Evolutionary conservation across 306 rosid genomes (phyloP).

Genomic region (Ormosia semicastrata): DNA sequence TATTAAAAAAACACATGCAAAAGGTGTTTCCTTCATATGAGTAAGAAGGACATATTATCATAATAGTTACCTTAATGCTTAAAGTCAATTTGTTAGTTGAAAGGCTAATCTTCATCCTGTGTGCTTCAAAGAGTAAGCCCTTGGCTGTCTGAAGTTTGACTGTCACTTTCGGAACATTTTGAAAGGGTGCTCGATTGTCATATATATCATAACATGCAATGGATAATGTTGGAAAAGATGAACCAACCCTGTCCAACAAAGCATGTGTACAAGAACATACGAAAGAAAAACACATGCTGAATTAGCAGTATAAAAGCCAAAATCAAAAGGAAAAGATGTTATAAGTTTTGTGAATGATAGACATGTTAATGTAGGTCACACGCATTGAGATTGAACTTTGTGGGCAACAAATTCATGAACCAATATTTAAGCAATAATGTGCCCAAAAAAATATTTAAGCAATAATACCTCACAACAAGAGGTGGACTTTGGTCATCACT

Average conservation of each 20-base stretch:
- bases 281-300: background rate
- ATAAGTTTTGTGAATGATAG: background rate
- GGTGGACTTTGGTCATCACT: background rate
- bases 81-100: constrained; percentile 21
- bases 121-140: constrained; percentile 20
- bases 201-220: constrained; percentile 34
- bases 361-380: background rate
- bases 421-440: background rate
- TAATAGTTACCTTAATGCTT: constrained; percentile 34
- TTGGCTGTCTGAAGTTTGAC: constrained; percentile 12
- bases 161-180: constrained; percentile 20
- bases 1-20: background rate
- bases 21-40: background rate
- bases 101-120: background rate
- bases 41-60: background rate
- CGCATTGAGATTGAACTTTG: background rate
- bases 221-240: constrained; percentile 24
- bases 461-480: constrained; percentile 35
- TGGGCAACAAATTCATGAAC: background rate
- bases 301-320: background rate
- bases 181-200: constrained; percentile 33
- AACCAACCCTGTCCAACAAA: constrained; percentile 50
- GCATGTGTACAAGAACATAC: background rate
- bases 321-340: too few species aligned
- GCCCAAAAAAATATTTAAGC: background rate